phyloP scores from a whole-genome alignment of 768 basidiomycete genomes.

The Grammothele lineata region DNA sequence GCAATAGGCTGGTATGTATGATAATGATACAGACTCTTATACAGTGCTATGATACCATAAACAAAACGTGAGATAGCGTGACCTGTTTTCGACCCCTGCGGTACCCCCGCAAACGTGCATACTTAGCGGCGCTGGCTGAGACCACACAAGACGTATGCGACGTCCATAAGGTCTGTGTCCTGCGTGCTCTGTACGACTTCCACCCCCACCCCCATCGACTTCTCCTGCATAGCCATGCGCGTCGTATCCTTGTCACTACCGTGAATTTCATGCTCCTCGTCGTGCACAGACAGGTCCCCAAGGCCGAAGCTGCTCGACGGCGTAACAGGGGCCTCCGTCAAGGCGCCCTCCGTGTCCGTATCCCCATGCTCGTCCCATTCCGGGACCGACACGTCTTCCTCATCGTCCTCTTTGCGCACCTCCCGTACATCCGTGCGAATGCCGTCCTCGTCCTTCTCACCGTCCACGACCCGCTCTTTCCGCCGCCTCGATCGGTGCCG shows the following conservation, averaged over 20 bases:
- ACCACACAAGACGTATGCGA: constrained; percentile 64
- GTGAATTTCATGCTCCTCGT: constrained; percentile 7
- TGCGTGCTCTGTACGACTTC: constrained; percentile 21
- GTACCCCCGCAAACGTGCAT: too few species aligned
- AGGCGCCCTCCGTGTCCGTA: constrained; percentile 10
- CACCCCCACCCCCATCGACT: background rate
- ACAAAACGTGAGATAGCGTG: background rate
- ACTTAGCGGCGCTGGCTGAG: constrained; percentile 29
- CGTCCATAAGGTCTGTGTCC: constrained; percentile 68
- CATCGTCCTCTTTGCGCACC: constrained; percentile 3
- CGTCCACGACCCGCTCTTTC: background rate
- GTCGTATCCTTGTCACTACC: background rate
- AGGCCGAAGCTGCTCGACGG: constrained; percentile 40
- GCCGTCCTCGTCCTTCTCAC: too few species aligned
- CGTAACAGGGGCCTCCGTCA: constrained; percentile 7
- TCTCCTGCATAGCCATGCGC: constrained; percentile 30
- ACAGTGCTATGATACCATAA: constrained; percentile 13
- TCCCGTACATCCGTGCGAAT: too few species aligned
- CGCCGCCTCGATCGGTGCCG: background rate
- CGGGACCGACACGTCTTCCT: constrained; percentile 37
- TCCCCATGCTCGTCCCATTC: constrained; percentile 26
- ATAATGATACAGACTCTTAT: constrained; percentile 10
- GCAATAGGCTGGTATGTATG: constrained; percentile 1
- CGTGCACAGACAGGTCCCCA: constrained; percentile 25
- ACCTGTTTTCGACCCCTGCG: background rate